phyloP scores from a whole-genome alignment of 805 yeast genomes.

The Citeromyces nyonsensis region DNA sequence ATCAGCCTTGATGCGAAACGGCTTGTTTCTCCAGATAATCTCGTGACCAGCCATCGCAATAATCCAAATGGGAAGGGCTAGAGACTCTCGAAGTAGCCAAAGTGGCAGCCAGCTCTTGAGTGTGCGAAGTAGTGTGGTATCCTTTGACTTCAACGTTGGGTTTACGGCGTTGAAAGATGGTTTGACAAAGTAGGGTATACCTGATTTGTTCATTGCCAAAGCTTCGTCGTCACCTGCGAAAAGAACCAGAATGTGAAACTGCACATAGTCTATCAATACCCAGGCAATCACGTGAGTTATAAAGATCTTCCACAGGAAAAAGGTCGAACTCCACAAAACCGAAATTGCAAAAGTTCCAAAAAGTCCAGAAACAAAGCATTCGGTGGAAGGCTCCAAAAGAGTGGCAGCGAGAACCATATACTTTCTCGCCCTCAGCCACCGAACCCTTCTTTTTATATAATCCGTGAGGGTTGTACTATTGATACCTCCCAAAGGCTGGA shows the following conservation, averaged over 20 bases:
- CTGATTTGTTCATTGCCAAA: not conserved
- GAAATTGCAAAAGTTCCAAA: conserved; percentile 51
- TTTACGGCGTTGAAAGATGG: conserved; percentile 4
- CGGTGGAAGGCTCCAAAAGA: conserved; percentile 76
- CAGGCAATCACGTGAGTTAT: conserved; percentile 42
- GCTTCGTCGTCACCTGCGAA: conserved; percentile 4
- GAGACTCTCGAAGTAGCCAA: conserved; percentile 57
- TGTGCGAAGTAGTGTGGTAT: not conserved
- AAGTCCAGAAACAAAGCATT: conserved; percentile 48
- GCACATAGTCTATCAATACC: conserved; percentile 49
- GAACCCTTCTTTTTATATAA: conserved; percentile 50
- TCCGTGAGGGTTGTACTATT: conserved; percentile 22
- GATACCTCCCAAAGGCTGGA: conserved; percentile 50
- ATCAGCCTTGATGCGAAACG: conserved; percentile 59
- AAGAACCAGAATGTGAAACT: conserved; percentile 28
- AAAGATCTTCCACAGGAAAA: conserved; percentile 22
- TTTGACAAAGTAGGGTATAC: conserved; percentile 6
- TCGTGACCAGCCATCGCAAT: conserved; percentile 64
- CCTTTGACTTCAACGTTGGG: not conserved
- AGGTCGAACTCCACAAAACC: conserved; percentile 19
- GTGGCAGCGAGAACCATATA: conserved; percentile 84
- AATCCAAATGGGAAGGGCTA: conserved; percentile 79
- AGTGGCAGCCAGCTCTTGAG: conserved; percentile 15
- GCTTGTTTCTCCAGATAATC: conserved; percentile 68
- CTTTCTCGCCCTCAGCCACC: conserved; percentile 80